Evolutionary conservation across 2,329 filamentous ascomycete species (phyloP).

Genomic region (Stagonosporopsis chrysanthemi): DNA sequence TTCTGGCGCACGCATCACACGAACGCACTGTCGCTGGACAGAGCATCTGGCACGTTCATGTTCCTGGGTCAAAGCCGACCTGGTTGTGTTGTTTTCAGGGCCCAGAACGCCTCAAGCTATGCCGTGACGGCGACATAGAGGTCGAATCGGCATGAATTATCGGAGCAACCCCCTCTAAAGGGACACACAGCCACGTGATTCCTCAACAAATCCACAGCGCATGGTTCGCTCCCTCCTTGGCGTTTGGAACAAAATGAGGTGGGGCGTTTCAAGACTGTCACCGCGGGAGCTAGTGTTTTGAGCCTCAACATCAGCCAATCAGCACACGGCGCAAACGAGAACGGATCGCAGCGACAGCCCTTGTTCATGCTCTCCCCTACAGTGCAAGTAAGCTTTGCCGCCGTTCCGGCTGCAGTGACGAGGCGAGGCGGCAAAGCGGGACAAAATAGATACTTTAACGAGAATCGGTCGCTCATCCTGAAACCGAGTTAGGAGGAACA

Average conservation of each 20-base stretch:
- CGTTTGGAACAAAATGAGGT: slow-evolving; percentile 22
- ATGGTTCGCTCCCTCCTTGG: slow-evolving; percentile 2
- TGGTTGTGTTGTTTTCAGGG: no score
- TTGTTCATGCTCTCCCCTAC: slow-evolving; percentile 4
- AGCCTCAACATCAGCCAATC: slow-evolving; percentile 9
- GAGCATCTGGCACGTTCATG: no score
- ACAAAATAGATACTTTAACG: slow-evolving; percentile 7
- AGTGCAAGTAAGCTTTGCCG: slow-evolving; percentile 1
- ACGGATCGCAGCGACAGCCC: background rate
- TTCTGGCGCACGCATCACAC: no score
- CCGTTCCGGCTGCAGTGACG: background rate
- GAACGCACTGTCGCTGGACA: no score
- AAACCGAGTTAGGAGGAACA: slow-evolving; percentile 11
- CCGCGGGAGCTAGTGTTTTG: slow-evolving; percentile 19
- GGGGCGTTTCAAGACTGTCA: slow-evolving; percentile 14
- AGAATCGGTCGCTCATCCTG: slow-evolving; percentile 1
- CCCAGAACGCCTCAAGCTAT: background rate
- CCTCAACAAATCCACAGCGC: background rate
- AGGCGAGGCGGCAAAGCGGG: slow-evolving; percentile 1
- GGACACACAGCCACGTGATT: background rate
- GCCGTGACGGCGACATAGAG: background rate
- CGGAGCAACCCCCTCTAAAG: background rate
- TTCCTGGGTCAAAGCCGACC: no score
- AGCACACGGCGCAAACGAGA: background rate
- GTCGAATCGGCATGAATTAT: background rate